A percentile compares a stretch with the other conserved stretches of the same genome.
phyloP scores from a whole-genome alignment of 495 filamentous ascomycete genomes.

The Hypoxylon cercidicola region DNA sequence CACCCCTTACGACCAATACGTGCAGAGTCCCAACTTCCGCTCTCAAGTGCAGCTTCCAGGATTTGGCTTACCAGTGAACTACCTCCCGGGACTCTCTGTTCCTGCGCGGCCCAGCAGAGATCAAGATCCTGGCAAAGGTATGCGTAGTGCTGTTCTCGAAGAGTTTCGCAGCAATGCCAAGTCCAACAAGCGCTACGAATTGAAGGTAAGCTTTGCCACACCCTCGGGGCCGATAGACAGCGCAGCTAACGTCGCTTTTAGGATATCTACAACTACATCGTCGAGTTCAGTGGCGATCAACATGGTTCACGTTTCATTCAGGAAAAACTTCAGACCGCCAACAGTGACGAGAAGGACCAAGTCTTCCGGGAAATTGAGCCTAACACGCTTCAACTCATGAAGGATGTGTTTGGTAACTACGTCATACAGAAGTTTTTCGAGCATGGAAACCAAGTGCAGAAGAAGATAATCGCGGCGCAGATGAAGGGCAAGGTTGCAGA shows the following conservation, averaged over 20 bases:
- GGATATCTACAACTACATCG: constrained; percentile 89
- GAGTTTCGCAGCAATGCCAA: constrained; percentile 83
- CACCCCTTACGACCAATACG: constrained; percentile 50
- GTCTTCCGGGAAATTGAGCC: constrained; percentile 87
- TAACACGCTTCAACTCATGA: constrained; percentile 90
- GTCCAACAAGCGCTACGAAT: constrained; percentile 80
- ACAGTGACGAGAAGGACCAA: constrained; percentile 96
- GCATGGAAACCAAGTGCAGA: constrained; percentile 93
- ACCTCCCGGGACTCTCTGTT: constrained; percentile 47
- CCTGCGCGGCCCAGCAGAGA: constrained; percentile 66
- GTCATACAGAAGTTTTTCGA: constrained; percentile 99
- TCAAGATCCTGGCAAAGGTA: constrained; percentile 69
- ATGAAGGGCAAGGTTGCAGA: constrained; percentile 87
- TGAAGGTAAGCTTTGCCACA: constrained; percentile 69
- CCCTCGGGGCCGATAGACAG: background rate
- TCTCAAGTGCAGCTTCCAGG: constrained; percentile 43
- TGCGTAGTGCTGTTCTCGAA: constrained; percentile 77
- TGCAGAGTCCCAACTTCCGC: constrained; percentile 42
- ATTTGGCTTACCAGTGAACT: constrained; percentile 54
- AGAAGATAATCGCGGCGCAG: constrained; percentile 81
- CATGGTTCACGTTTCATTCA: constrained; percentile 97
- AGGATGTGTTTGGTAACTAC: constrained; percentile 97
- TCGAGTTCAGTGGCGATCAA: constrained; percentile 96
- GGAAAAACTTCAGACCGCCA: constrained; percentile 91
- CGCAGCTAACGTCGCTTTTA: constrained; percentile 37